These are phyloP conservation scores for Dichotomopilus funicola DNA, from an alignment of 2,329 filamentous ascomycete genomes.

Conservation along the genomic window DNA sequence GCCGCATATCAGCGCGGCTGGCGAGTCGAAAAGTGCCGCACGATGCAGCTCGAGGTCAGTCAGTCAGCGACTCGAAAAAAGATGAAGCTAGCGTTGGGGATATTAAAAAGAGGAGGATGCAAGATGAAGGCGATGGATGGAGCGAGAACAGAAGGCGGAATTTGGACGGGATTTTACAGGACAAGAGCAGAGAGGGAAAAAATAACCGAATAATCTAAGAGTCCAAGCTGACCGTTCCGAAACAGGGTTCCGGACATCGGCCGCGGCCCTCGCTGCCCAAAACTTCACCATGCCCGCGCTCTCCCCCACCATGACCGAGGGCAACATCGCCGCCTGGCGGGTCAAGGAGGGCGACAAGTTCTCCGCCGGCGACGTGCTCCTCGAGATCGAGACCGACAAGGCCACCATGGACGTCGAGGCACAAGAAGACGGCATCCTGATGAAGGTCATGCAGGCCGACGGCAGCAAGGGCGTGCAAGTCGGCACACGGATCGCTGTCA, in stretches of 20 bases:
- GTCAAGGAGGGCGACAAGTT: constrained; percentile 83
- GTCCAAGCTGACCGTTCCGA: constrained; percentile 2
- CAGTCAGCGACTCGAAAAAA: neutral
- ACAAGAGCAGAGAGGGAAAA: neutral
- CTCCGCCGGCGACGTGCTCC: constrained; percentile 74
- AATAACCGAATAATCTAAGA: neutral
- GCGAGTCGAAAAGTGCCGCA: constrained; percentile 47
- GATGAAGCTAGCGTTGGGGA: neutral
- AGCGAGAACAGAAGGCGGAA: neutral
- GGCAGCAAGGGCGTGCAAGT: constrained; percentile 73
- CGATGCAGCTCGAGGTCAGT: constrained; percentile 52
- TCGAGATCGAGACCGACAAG: constrained; percentile 93
- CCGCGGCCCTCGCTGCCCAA: constrained; percentile 62
- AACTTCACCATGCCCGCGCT: constrained; percentile 90
- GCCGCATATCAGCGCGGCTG: constrained; percentile 57
- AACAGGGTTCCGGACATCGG: constrained; percentile 58
- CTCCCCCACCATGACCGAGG: constrained; percentile 90
- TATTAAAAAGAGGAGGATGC: neutral
- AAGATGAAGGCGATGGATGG: neutral
- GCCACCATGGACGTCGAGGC: constrained; percentile 93
- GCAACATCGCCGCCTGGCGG: constrained; percentile 79
- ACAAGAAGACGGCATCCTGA: constrained; percentile 78
- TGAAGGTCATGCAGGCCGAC: constrained; percentile 71
- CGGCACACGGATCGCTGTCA: constrained; percentile 72
- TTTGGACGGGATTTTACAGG: neutral